These are phyloP conservation scores for Backusella circina DNA, from an alignment of 192 early-diverging fungal genomes.

Conservation along the genomic window DNA sequence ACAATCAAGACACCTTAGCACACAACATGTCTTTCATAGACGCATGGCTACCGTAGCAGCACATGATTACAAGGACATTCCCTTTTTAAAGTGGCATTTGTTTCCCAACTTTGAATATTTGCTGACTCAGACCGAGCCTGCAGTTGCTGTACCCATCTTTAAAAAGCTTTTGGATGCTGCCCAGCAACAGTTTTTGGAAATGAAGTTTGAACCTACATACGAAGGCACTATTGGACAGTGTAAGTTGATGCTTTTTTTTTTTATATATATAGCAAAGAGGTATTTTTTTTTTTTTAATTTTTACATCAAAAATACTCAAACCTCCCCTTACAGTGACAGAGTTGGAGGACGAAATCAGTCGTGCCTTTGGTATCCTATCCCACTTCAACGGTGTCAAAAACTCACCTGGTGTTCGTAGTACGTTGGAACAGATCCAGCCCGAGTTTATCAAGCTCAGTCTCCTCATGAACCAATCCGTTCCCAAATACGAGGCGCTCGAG, in stretches of 20 bases:
- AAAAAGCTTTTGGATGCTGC: slow-evolving; percentile 34
- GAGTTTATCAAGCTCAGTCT: slow-evolving; percentile 45
- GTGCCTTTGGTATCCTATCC: slow-evolving; percentile 43
- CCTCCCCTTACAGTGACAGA: slow-evolving; percentile 49
- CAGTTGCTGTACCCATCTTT: slow-evolving; percentile 41
- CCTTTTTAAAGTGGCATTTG: slow-evolving; percentile 42
- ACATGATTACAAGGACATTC: slow-evolving; percentile 4
- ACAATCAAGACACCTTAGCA: not conserved
- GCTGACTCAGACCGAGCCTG: slow-evolving; percentile 26
- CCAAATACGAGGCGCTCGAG: slow-evolving; percentile 50
- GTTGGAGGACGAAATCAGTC: slow-evolving; percentile 44
- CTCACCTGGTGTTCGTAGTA: slow-evolving; percentile 44
- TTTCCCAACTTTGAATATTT: slow-evolving; percentile 52
- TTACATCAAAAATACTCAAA: not conserved
- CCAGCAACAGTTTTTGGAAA: slow-evolving; percentile 38
- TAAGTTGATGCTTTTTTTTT: slow-evolving; percentile 18
- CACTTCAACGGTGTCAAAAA: slow-evolving; percentile 55
- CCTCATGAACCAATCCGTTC: slow-evolving; percentile 50
- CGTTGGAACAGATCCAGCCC: slow-evolving; percentile 48
- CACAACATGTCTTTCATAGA: not conserved
- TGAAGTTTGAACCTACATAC: slow-evolving; percentile 47
- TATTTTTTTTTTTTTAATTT: no score
- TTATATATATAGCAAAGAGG: no score
- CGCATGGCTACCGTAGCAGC: not conserved
- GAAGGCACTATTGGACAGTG: slow-evolving; percentile 51